Evolutionary conservation across 2,329 filamentous ascomycete species (phyloP).

Genomic region (Monilinia fructicola): DNA sequence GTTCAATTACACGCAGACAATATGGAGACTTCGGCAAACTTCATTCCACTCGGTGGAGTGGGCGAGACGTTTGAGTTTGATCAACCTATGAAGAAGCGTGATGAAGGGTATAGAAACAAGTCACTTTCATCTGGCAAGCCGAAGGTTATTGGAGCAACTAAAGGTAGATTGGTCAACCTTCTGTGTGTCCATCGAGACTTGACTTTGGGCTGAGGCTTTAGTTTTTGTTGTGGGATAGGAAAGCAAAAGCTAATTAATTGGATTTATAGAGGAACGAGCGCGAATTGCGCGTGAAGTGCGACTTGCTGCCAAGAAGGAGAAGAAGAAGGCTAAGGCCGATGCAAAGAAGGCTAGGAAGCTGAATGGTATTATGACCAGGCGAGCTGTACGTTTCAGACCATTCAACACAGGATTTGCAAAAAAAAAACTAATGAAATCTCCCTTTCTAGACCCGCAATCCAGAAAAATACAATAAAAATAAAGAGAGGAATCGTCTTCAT

Average conservation of each 20-base stretch:
- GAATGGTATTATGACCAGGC: constrained; percentile 34
- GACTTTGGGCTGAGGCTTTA: background rate
- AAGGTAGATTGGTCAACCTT: constrained; percentile 19
- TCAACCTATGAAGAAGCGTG: constrained; percentile 10
- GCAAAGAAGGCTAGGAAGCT: constrained; percentile 35
- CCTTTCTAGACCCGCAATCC: constrained; percentile 37
- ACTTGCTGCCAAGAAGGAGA: constrained; percentile 32
- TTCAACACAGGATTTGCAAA: background rate
- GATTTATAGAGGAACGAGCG: constrained; percentile 32
- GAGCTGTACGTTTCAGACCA: constrained; percentile 26
- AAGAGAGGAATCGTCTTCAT: constrained; percentile 40
- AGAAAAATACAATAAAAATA: constrained; percentile 42
- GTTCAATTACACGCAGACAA: background rate
- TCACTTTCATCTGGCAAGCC: constrained; percentile 7
- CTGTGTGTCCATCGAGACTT: background rate
- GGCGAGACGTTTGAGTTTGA: constrained; percentile 12
- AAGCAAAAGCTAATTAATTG: background rate
- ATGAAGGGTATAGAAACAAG: constrained; percentile 14
- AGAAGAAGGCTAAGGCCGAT: constrained; percentile 37
- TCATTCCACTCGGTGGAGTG: constrained; percentile 24
- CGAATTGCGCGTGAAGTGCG: constrained; percentile 31
- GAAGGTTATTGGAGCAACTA: constrained; percentile 23
- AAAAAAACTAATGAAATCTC: constrained; percentile 9
- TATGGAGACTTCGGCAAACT: constrained; percentile 27
- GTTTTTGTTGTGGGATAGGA: background rate